Evolutionary conservation across 192 early-diverging fungal species (phyloP), one percentile per base, ranked within the genome.

Genomic region (Chytriomyces hyalinus): DNA sequence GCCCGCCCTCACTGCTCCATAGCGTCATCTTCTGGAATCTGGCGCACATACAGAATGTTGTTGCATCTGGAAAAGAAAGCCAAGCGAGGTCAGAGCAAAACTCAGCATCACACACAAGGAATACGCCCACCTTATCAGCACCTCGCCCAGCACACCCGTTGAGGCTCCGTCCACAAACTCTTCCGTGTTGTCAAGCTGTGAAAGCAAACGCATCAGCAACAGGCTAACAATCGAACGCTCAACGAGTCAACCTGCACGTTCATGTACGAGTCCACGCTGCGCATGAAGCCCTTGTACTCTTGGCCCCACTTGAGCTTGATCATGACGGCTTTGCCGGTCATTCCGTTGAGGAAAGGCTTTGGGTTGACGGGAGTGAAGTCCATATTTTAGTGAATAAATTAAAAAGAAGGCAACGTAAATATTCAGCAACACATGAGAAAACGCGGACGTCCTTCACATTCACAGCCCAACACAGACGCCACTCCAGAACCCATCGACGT

Each of bases 271-370:
- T 99, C 97, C 6, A 96, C 92, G 10, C 95, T 94, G 28, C 89
- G 85, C 62, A 99, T 84, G 73, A 89, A 87, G 6, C 96, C 98
- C 80, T 96, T 95, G 91, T 99, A 99, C 78, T 98, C 98, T 83
- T 92, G 91, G 60, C 96, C 97, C 98, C 98, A 99, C 87, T 99
- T 99, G 80, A 99, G 84, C 85, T 93, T 94, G 73, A 95, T 92
- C 68, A 97, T 87, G 3, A 98, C 91, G 20, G 96, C 88, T 82
- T 96, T 95, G 49, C 97, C 96, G 59, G 94, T 95, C 51, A 97
- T 90, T 61, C 93, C 92, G 68, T 93, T 93, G 47, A 99, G 89
- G 82, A 97, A 98, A 9, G 98, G 98, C 83, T 93, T 95, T 70
- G 98, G 98, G 86, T 99, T 99, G 62, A 99, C 95, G 24, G 95